phyloP scores from a whole-genome alignment of 2,329 filamentous ascomycete genomes.

The Trichophyton verrucosum region DNA sequence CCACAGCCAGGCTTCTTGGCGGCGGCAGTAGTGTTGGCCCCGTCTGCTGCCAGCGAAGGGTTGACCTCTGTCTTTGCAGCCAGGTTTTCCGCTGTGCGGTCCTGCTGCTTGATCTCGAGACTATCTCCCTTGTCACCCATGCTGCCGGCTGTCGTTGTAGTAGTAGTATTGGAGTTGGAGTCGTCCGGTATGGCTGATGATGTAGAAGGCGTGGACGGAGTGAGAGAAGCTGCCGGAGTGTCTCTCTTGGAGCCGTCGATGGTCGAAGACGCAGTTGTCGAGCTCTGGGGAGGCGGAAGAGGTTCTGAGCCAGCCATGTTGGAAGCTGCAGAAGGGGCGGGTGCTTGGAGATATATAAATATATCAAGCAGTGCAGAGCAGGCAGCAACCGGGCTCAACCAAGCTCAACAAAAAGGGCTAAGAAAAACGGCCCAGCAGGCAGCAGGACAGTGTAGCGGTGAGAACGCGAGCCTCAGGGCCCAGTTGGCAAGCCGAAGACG shows the following conservation, averaged over 20 bases:
- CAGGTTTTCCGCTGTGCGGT: background rate
- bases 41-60: background rate
- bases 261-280: background rate
- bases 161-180: background rate
- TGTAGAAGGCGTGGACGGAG: background rate
- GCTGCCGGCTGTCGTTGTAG: background rate
- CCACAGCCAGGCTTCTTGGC: background rate
- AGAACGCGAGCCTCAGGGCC: background rate
- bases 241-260: background rate
- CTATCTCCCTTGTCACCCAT: background rate
- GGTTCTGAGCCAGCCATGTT: background rate
- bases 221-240: background rate
- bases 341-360: background rate
- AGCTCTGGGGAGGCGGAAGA: background rate
- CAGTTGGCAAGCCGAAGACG: background rate
- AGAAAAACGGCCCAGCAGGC: background rate
- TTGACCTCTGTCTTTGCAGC: background rate
- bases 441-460: background rate
- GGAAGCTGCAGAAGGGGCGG: background rate
- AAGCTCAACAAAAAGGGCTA: background rate
- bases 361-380: background rate
- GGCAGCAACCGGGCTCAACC: background rate
- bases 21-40: background rate
- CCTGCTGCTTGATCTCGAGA: conserved; percentile 2
- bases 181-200: background rate